Conservation (phyloP, 2,329 filamentous ascomycete species). For the Zalaria obscura region DNA sequence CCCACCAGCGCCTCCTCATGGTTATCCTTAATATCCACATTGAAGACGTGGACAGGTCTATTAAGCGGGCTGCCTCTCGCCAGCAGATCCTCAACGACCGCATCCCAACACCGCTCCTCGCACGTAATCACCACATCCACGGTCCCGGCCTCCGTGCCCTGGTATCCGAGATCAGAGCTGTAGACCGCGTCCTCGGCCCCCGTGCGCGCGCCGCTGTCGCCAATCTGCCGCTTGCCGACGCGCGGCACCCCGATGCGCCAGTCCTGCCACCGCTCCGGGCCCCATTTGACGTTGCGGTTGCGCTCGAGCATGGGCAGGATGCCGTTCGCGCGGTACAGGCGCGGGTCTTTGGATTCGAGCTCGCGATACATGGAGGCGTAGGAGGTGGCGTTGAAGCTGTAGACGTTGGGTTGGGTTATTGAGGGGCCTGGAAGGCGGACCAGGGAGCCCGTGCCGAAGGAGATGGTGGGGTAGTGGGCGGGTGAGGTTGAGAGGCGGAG, state of each 20-base stretch:
- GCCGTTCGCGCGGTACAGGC: conserved; percentile 82
- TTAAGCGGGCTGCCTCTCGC: conserved; percentile 77
- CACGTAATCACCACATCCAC: conserved; percentile 95
- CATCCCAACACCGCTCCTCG: conserved; percentile 96
- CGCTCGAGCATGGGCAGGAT: conserved; percentile 91
- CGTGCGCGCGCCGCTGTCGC: conserved; percentile 2
- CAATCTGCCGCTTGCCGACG: conserved; percentile 43
- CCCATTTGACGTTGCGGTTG: conserved; percentile 86
- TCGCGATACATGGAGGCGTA: conserved; percentile 93
- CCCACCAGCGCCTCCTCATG: conserved; percentile 91
- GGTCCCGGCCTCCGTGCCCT: conserved; percentile 74
- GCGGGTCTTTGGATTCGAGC: conserved; percentile 68
- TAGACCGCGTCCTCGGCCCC: conserved; percentile 23
- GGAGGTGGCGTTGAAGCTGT: conserved; percentile 93
- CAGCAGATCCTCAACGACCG: conserved; percentile 85
- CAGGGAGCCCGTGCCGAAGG: conserved; percentile 89
- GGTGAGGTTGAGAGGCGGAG: conserved; percentile 67
- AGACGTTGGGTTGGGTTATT: conserved; percentile 90
- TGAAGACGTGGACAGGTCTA: conserved; percentile 90
- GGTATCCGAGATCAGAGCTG: conserved; percentile 57
- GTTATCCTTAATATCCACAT: conserved; percentile 96
- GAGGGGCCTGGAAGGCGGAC: conserved; percentile 85
- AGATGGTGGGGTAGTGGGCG: conserved; percentile 77
- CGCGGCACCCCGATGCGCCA: conserved; percentile 82
- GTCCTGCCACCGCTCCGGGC: conserved; percentile 94